Conservation (phyloP, 495 filamentous ascomycete genomes). For the Daldinia concentrica region DNA sequence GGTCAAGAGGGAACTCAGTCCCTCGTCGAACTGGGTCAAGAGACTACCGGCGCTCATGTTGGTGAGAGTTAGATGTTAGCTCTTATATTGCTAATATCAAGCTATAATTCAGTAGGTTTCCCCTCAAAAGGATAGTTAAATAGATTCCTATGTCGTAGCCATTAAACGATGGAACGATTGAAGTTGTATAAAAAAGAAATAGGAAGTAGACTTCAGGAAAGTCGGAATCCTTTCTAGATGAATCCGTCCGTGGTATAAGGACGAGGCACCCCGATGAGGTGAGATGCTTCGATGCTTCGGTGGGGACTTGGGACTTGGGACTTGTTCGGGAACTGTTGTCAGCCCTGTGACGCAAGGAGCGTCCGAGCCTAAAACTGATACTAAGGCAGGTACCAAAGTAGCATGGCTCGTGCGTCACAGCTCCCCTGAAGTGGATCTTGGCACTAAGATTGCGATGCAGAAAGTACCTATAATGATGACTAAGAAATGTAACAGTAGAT, state of each 20-base stretch:
- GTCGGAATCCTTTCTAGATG: conserved; percentile 3
- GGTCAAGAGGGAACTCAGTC: conserved; percentile 71
- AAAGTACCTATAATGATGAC: background rate
- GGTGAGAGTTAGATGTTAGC: conserved; percentile 9
- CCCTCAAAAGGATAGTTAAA: conserved; percentile 9
- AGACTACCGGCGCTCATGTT: conserved; percentile 64
- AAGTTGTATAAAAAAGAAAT: conserved; percentile 12
- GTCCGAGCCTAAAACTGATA: conserved; percentile 21
- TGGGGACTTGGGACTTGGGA: conserved; percentile 10
- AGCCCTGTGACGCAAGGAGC: conserved; percentile 34
- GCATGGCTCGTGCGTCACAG: conserved; percentile 7
- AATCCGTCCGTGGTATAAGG: conserved; percentile 9
- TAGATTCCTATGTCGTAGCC: too few relatives aligned
- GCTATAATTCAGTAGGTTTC: background rate
- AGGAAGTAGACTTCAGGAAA: conserved; percentile 8
- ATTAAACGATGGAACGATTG: conserved; percentile 18
- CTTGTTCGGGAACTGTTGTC: conserved; percentile 12
- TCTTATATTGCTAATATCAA: conserved; percentile 16
- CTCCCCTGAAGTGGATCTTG: background rate
- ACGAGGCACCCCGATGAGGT: conserved; percentile 26
- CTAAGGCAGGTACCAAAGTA: conserved; percentile 21
- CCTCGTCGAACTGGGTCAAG: conserved; percentile 70
- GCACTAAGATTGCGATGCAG: background rate
- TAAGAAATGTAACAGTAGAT: conserved; percentile 12
- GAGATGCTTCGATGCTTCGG: conserved; percentile 13